phyloP scores from a whole-genome alignment of 345 rosid genomes.

The sweet orange (Citrus sinensis) region DNA sequence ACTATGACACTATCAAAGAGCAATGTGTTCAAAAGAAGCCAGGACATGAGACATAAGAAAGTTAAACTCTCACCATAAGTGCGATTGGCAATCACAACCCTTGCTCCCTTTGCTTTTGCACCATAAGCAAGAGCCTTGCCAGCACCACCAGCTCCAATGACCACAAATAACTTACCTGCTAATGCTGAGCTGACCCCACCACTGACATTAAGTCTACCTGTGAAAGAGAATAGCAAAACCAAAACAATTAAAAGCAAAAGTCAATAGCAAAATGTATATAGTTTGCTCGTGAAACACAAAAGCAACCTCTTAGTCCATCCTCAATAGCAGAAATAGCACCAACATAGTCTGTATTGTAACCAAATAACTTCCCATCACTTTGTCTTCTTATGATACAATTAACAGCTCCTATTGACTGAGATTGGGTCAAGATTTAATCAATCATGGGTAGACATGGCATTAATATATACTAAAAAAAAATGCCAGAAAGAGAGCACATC shows the following conservation, averaged over 20 bases:
- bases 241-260: conserved; percentile 14
- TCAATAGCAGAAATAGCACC: conserved; percentile 98
- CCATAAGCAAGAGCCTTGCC: conserved; percentile 96
- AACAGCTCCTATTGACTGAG: conserved; percentile 95
- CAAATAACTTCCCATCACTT: conserved; percentile 72
- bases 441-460: conserved; percentile 4
- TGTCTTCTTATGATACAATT: conserved; percentile 78
- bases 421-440: conserved; percentile 20
- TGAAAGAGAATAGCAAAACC: conserved; percentile 11
- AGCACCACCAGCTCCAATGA: conserved; percentile 96
- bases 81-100: conserved; percentile 83
- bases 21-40: background rate
- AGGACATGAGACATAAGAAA: background rate
- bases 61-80: conserved; percentile 53
- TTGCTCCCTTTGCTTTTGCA: conserved; percentile 89
- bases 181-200: conserved; percentile 48
- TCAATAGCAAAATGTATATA: background rate
- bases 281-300: conserved; percentile 8
- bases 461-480: background rate
- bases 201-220: conserved; percentile 41
- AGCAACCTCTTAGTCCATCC: conserved; percentile 78
- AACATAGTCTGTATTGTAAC: conserved; percentile 82
- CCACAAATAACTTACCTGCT: conserved; percentile 76
- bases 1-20: background rate
- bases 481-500: background rate